These are phyloP conservation scores for Solanum hybrid DNA, from an alignment of 305 asterid species.

Conservation along the genomic window DNA sequence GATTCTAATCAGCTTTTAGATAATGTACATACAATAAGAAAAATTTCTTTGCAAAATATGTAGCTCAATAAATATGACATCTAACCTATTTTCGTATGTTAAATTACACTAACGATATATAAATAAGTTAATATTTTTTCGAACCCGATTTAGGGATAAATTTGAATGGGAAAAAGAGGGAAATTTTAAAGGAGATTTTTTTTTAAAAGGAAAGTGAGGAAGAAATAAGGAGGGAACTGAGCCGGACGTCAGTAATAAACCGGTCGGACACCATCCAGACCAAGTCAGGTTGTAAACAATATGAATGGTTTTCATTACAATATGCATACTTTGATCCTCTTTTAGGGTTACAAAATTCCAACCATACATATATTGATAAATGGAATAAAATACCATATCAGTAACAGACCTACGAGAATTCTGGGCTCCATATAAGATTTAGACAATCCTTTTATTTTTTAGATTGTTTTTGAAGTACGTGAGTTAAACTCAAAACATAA, in stretches of 20 bases:
- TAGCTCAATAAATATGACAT: neutral
- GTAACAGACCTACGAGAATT: neutral
- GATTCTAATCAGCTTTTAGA: neutral
- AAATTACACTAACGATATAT: neutral
- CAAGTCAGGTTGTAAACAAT: slow-evolving; percentile 33
- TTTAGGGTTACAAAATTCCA: slow-evolving; percentile 8
- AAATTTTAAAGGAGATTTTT: neutral
- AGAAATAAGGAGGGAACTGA: neutral
- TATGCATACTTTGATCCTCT: slow-evolving; percentile 20
- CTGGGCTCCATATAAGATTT: neutral
- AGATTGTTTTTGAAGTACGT: too few species aligned
- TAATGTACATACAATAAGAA: neutral
- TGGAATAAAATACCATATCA: neutral
- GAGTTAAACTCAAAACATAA: neutral
- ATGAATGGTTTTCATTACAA: slow-evolving; percentile 16
- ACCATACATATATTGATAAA: neutral
- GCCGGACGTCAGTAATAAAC: slow-evolving; percentile 13
- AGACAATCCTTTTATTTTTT: too few species aligned
- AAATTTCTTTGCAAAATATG: neutral
- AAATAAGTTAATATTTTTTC: neutral
- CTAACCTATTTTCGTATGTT: neutral
- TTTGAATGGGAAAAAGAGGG: neutral
- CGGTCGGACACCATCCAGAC: slow-evolving; percentile 38
- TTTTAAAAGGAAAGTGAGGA: neutral
- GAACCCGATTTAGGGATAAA: neutral